Evolutionary conservation across 2,329 filamentous ascomycete species (phyloP), one percentile per base, ranked within the genome.

Genomic region (Didymella pinodella): DNA sequence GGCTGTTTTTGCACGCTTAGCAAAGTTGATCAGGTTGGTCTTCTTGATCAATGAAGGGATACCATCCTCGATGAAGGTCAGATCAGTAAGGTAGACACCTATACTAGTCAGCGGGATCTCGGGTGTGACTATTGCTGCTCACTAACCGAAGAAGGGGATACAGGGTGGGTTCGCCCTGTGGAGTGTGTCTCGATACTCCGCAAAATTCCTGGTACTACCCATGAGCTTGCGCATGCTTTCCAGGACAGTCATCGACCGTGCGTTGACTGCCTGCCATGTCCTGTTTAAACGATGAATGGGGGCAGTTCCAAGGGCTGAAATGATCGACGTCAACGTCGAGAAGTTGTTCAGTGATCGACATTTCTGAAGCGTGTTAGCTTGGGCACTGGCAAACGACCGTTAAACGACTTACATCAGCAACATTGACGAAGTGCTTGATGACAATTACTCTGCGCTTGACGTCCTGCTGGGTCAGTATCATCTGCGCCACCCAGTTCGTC

Each of bases 401-500:
- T 10, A 36, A 32, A 48, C 18, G 28, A 85, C 89, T 82, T 84
- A 96, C 93, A 81, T 99, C 95, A 62, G 95, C 95, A 61, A 99
- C 93, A 36, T 91, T 87, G 60, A 99, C 93, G 80, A 98, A 99
- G 77, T 98, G 95, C 78, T 98, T 98, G 78, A 99, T 97, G 44
- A 99, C 95, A 32, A 96, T 91, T 26, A 98, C 94, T 68, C 95
- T 88, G 78, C 96, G 96, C 82, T 95, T 97, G 63, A 97, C 91
- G 75, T 99, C 95, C 69, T 89, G 86, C 78, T 99, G 95, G 0
- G 90, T 93, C 62, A 99, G 80, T 67, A 99, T 98, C 95, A 99
- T 98, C 78, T 98, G 94, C 29, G 95, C 95, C 49, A 98, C 95
- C 95, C 95, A 99, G 75, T 98, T 99, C 6, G 95, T 99, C 83